These are phyloP conservation scores for Jamesozyma spencerorum DNA, from an alignment of 805 yeast genomes.

Conservation along the genomic window DNA sequence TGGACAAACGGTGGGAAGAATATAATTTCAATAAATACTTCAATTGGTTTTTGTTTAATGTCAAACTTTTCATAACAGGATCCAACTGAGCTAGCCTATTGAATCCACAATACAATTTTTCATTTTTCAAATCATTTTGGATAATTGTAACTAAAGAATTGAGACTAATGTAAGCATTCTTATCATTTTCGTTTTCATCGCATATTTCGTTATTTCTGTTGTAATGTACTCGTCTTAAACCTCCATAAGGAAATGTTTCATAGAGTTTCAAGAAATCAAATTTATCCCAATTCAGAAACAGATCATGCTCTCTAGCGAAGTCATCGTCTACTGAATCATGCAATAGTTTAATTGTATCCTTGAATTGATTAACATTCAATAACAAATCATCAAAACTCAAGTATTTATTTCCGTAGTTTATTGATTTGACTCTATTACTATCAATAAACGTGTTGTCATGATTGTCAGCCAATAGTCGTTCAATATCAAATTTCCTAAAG, in stretches of 20 bases:
- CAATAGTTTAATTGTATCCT: slow-evolving; percentile 26
- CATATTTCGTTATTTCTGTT: background rate
- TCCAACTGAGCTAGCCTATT: slow-evolving; percentile 24
- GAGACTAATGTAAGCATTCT: slow-evolving; percentile 28
- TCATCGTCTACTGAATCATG: slow-evolving; percentile 29
- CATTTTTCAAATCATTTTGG: slow-evolving; percentile 34
- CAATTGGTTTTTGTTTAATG: slow-evolving; percentile 32
- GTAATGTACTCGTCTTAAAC: background rate
- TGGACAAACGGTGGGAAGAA: slow-evolving; percentile 34
- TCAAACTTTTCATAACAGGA: slow-evolving; percentile 21
- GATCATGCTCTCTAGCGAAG: slow-evolving; percentile 17
- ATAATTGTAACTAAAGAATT: slow-evolving; percentile 34
- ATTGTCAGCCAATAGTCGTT: slow-evolving; percentile 9
- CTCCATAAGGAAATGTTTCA: slow-evolving; percentile 17
- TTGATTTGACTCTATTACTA: slow-evolving; percentile 24
- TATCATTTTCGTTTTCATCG: slow-evolving; percentile 1
- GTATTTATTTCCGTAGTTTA: slow-evolving; percentile 32
- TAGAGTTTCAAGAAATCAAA: slow-evolving; percentile 25
- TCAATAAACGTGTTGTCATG: slow-evolving; percentile 3
- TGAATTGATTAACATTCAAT: slow-evolving; percentile 26
- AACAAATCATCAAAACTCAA: slow-evolving; percentile 33
- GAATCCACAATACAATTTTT: slow-evolving; percentile 29
- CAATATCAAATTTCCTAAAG: slow-evolving; percentile 39
- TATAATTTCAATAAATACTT: slow-evolving; percentile 26
- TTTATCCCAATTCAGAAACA: slow-evolving; percentile 30